Percentiles rank a stretch among this genome's conserved stretches.
Conservation (phyloP, 2,329 filamentous ascomycete genomes). For the Aspergillus arachidicola region DNA sequence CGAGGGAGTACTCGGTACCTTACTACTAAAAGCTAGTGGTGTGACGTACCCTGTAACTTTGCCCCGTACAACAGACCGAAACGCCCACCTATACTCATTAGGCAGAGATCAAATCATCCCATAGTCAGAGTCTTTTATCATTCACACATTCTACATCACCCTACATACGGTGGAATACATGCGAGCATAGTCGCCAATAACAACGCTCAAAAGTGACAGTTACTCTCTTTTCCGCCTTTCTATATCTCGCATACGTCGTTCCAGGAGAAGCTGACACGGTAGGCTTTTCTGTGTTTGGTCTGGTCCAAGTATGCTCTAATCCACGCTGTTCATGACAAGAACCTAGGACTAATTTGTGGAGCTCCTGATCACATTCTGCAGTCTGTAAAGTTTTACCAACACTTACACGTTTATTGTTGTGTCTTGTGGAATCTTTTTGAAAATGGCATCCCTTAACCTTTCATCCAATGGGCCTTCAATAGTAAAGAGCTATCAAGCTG, state of each 20-base stretch:
- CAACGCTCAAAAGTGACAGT: too few relatives aligned
- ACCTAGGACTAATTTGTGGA: background rate
- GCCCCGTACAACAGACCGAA: background rate
- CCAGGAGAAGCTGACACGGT: background rate
- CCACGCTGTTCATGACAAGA: background rate
- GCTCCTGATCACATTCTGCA: background rate
- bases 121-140: background rate
- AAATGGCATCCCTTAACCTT: constrained; percentile 78
- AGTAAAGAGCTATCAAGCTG: constrained; percentile 70
- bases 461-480: constrained; percentile 82
- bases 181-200: background rate
- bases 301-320: background rate
- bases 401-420: background rate
- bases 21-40: background rate
- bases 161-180: background rate
- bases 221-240: background rate
- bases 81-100: background rate
- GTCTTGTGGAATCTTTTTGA: background rate
- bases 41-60: background rate
- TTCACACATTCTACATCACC: background rate
- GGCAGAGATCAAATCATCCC: background rate
- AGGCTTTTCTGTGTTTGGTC: background rate
- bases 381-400: background rate
- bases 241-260: background rate
- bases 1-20: background rate